Evolutionary conservation across 768 basidiomycete genomes (phyloP).

Genomic region (Panaeolus cyanescens): DNA sequence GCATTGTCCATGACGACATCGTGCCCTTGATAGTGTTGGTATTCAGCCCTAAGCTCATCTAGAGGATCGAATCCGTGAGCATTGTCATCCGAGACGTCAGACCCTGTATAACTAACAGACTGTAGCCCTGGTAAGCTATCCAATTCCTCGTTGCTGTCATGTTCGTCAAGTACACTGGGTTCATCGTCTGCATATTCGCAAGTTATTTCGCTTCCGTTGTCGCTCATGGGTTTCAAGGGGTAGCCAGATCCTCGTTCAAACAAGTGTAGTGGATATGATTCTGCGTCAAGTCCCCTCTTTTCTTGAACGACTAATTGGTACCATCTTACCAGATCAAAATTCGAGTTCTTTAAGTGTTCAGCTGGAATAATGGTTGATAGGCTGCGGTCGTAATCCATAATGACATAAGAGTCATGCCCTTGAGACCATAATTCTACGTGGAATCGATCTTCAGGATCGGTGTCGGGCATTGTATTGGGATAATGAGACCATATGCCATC

Average conservation of each 20-base stretch:
- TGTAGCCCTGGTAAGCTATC: not conserved
- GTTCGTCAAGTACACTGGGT: too few relatives aligned
- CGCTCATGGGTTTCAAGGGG: not conserved
- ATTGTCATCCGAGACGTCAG: too few relatives aligned
- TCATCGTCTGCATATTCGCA: not conserved
- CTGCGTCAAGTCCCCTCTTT: not conserved
- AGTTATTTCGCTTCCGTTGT: not conserved
- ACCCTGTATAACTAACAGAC: not conserved
- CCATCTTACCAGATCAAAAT: constrained; percentile 3
- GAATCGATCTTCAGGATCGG: not conserved
- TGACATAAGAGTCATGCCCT: not conserved
- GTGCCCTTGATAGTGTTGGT: not conserved
- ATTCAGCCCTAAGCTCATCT: not conserved
- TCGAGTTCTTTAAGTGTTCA: not conserved
- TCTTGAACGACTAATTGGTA: not conserved
- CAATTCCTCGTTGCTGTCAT: too few relatives aligned
- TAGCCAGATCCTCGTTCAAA: not conserved
- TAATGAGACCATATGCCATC: not conserved
- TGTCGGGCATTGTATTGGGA: not conserved
- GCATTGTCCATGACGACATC: not conserved
- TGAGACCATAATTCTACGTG: not conserved
- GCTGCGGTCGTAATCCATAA: not conserved
- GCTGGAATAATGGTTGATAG: not conserved
- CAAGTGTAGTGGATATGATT: not conserved
- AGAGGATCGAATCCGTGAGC: too few relatives aligned